Percentiles rank a stretch among this genome's conserved stretches.
Evolutionary conservation across 805 yeast species (phyloP).

Genomic region (Hanseniaspora thailandica): DNA sequence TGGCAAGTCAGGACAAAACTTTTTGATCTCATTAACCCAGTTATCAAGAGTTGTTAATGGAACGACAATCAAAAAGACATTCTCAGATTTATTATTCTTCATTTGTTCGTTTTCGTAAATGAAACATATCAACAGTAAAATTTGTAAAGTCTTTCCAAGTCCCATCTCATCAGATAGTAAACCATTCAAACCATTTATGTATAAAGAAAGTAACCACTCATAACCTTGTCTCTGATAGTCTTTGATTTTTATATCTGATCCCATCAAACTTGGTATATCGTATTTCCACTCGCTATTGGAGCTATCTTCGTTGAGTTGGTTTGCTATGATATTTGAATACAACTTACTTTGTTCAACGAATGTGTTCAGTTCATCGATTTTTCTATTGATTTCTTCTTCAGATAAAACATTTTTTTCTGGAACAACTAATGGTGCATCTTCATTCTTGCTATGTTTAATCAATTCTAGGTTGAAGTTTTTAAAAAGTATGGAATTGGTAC

Average conservation of each 20-base stretch:
- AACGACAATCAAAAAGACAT: constrained; percentile 68
- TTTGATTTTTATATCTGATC: constrained; percentile 49
- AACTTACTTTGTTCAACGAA: constrained; percentile 80
- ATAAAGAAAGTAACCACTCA: constrained; percentile 79
- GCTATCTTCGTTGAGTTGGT: constrained; percentile 46
- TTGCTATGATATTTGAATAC: constrained; percentile 76
- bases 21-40: constrained; percentile 64
- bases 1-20: constrained; percentile 60
- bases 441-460: not conserved
- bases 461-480: not conserved
- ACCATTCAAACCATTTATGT: constrained; percentile 89
- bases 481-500: not conserved
- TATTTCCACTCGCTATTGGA: constrained; percentile 18
- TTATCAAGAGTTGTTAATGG: constrained; percentile 78
- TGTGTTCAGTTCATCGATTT: constrained; percentile 54
- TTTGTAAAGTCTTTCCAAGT: constrained; percentile 83
- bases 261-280: constrained; percentile 44
- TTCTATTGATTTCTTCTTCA: constrained; percentile 39
- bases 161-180: constrained; percentile 98
- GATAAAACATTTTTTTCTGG: constrained; percentile 25
- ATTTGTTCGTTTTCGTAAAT: constrained; percentile 61
- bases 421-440: constrained; percentile 15
- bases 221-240: constrained; percentile 82
- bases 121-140: constrained; percentile 66
- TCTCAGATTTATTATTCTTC: constrained; percentile 27